Evolutionary conservation across 108 stramenopile genomes (phyloP), one percentile per base, ranked within the genome.

Genomic region (Epipyxis sp.): DNA sequence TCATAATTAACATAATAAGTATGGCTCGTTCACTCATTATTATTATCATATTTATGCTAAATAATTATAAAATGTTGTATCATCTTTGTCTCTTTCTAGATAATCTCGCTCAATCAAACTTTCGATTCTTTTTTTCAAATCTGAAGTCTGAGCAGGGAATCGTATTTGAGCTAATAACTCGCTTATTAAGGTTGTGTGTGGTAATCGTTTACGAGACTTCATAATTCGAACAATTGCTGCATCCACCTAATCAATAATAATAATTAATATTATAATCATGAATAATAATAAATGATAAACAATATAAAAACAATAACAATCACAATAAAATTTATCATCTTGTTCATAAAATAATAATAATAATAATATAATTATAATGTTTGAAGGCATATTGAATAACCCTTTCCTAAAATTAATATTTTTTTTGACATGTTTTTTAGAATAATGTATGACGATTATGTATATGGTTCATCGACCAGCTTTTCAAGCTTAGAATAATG

Each of bases 31-130:
- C 54, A 25, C 54, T 20, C 67, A 20, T 68, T 20, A 20, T n/a
- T n/a, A n/a, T n/a, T n/a, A n/a, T n/a, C n/a, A 32, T 13, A 30
- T 30, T 85, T 91, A 98, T 40, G 98, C 96, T 42, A 98, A 84
- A 85, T 98, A 98, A 44, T 96, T 95, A 83, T 97, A 98, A 57
- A 88, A 86, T 46, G 85, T 89, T n/a, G 91, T 86, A 40, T 94
- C 90, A n/a, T 85, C 84, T 46, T 90, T 82, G 50, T 93, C 95
- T 59, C 97, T 86, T 80, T 97, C 96, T 83, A 99, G 90, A 77
- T 97, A 99, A 77, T 99, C 98, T 54, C 98, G 86, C 82, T 97
- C 98, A 44, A 99, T 98, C 59, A 99, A 83, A 77, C 90, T 90
- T 85, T 97, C 97, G 57, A 99, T 94, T 68, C 97, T 89, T 80